phyloP scores from a whole-genome alignment of 2,329 filamentous ascomycete species.

The Microdochium nivale region DNA sequence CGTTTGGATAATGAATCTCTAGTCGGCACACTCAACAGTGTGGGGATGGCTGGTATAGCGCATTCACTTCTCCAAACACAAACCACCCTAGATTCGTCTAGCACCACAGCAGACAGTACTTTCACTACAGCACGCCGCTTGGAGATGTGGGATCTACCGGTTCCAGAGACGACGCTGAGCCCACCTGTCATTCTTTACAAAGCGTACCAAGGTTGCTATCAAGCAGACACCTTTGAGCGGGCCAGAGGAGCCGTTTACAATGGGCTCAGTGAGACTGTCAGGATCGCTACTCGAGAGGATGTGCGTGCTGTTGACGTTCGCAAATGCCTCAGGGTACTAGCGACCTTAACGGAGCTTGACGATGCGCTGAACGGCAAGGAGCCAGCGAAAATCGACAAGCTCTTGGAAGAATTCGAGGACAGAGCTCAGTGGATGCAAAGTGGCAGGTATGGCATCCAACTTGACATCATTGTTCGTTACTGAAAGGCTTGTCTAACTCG shows the following conservation, averaged over 20 bases:
- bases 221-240: constrained; percentile 45
- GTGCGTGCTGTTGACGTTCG: constrained; percentile 44
- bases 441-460: constrained; percentile 50
- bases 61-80: constrained; percentile 68
- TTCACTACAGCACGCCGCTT: constrained; percentile 74
- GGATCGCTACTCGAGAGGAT: constrained; percentile 38
- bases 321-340: constrained; percentile 52
- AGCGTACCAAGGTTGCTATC: constrained; percentile 70
- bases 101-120: constrained; percentile 58
- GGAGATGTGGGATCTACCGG: constrained; percentile 86
- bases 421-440: constrained; percentile 75
- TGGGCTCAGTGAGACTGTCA: constrained; percentile 53
- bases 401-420: constrained; percentile 54
- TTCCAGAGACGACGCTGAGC: constrained; percentile 52
- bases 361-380: constrained; percentile 60
- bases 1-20: constrained; percentile 58
- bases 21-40: constrained; percentile 66
- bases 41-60: constrained; percentile 81
- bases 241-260: constrained; percentile 53
- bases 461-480: too few relatives aligned
- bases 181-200: constrained; percentile 68
- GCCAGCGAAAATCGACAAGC: constrained; percentile 48
- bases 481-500: constrained; percentile 10
- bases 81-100: constrained; percentile 47
- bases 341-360: constrained; percentile 72